phyloP scores from a whole-genome alignment of 2,329 filamentous ascomycete species.

The Cladosporium sp. region DNA sequence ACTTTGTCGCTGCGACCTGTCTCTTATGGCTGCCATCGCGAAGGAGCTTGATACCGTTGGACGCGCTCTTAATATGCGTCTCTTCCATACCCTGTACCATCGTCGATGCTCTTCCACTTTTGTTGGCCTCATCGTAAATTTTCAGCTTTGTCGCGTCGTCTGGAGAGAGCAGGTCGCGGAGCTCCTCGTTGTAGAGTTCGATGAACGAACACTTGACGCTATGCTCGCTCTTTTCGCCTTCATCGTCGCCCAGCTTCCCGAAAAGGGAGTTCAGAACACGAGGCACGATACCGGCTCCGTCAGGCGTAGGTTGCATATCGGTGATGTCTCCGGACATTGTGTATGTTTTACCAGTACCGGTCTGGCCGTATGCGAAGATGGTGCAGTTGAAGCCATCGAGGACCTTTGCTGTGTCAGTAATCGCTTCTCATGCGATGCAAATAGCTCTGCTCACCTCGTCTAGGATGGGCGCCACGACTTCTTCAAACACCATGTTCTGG shows the following conservation, averaged over 20 bases:
- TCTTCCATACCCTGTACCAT: slow-evolving; percentile 98
- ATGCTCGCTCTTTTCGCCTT: slow-evolving; percentile 64
- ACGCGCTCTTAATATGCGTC: slow-evolving; percentile 79
- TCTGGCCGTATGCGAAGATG: slow-evolving; percentile 97
- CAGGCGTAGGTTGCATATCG: slow-evolving; percentile 82
- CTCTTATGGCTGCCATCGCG: slow-evolving; percentile 87
- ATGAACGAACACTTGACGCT: slow-evolving; percentile 98
- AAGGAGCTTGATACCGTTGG: slow-evolving; percentile 81
- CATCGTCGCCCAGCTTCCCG: slow-evolving; percentile 70
- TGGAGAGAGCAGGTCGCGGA: slow-evolving; percentile 77
- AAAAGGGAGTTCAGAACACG: slow-evolving; percentile 85
- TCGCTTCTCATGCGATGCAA: too few species aligned
- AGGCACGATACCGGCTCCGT: slow-evolving; percentile 91
- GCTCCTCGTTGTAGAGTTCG: slow-evolving; percentile 95
- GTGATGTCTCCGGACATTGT: slow-evolving; percentile 99
- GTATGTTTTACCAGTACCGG: slow-evolving; percentile 96
- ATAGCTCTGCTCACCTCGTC: slow-evolving; percentile 71
- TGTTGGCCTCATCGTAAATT: slow-evolving; percentile 86
- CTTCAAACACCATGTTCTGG: slow-evolving; percentile 89
- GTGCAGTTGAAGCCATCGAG: slow-evolving; percentile 94
- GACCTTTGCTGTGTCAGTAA: slow-evolving; percentile 56
- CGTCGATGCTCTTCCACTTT: slow-evolving; percentile 78
- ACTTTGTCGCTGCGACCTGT: slow-evolving; percentile 99
- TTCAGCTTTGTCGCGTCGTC: slow-evolving; percentile 87
- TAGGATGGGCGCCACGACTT: slow-evolving; percentile 87